Evolutionary conservation across 495 filamentous ascomycete species (phyloP), one percentile per base, ranked within the genome.

Genomic region (Podospora fimiseda): DNA sequence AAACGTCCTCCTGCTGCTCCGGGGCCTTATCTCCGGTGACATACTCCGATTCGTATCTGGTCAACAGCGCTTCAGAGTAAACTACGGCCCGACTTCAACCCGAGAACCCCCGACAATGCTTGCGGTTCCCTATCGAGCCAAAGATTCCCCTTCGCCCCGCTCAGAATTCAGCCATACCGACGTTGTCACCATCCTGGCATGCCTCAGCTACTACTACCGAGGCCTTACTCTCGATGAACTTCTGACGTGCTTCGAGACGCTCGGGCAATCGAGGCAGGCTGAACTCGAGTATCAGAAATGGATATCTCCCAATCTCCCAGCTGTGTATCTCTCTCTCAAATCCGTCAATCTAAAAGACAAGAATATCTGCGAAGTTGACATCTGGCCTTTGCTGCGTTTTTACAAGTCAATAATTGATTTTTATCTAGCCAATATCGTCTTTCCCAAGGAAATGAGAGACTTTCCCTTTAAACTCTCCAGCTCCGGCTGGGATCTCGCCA

Each of bases 141-240:
- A 90, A 55, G 86, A 85, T 45, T 76, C 59, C 18, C 86, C 85
- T 1, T 70, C 83, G 0, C 67, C 73, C 0, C 72, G 80, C 2
- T 79, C 87, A 0, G 87, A 90, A 56, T 90, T 86, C 63, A 83
- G 84, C 33, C 85, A 91, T 55, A 86, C 86, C 0, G 86, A 91
- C 60, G 79, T 84, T 0, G 72, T 76, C 27, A 83, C 90, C 18
- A 51, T 82, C 5, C 60, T 91, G n/a, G 89, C 87, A 0, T 84
- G 71, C 20, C 63, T 89, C 2, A 78, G 72, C 30, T 89, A 87
- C 60, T 89, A 90, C 58, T 86, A 89, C 50, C 64, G 67, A 0
- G 85, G 86, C 2, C 72, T 91, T 0, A 57, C 40, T 0, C 62
- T 80, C 39, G 64, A 74, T 0, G 75, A 89, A 5, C 61, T 89